Percentiles rank a stretch among this genome's conserved stretches.
phyloP scores from a whole-genome alignment of 2,329 filamentous ascomycete species.

The Penicillium digitatum region DNA sequence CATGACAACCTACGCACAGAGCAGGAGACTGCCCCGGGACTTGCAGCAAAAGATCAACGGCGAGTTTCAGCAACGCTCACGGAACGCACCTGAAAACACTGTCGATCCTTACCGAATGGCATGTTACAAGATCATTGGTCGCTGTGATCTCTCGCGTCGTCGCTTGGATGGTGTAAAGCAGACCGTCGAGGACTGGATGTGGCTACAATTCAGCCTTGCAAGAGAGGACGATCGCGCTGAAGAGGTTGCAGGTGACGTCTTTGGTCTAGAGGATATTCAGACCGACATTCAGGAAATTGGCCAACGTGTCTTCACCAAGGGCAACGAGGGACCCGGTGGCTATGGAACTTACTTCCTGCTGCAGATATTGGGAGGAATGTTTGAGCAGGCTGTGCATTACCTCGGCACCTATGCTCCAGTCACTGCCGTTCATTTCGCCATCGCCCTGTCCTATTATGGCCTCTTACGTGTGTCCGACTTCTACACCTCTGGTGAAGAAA shows the following conservation, averaged over 20 bases:
- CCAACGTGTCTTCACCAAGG: conserved; percentile 82
- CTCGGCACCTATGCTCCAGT: conserved; percentile 89
- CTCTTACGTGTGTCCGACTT: conserved; percentile 83
- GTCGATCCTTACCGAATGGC: conserved; percentile 95
- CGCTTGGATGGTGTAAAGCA: conserved; percentile 57
- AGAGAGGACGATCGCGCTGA: conserved; percentile 59
- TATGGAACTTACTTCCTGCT: conserved; percentile 93
- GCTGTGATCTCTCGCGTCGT: conserved; percentile 58
- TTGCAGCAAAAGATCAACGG: conserved; percentile 83
- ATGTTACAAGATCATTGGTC: conserved; percentile 95
- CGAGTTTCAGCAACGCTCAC: conserved; percentile 80
- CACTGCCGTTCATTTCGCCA: conserved; percentile 90
- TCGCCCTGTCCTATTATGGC: conserved; percentile 84
- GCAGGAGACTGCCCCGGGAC: conserved; percentile 71
- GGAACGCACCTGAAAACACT: conserved; percentile 79
- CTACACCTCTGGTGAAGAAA: conserved; percentile 66
- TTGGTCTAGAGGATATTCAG: conserved; percentile 66
- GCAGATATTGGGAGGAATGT: conserved; percentile 84
- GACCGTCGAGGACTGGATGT: conserved; percentile 63
- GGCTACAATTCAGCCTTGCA: conserved; percentile 62
- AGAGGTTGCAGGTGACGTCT: conserved; percentile 60
- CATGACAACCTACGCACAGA: conserved; percentile 76
- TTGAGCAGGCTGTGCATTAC: conserved; percentile 87
- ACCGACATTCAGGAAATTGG: conserved; percentile 82
- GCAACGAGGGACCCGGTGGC: conserved; percentile 69